A percentile compares a stretch with the other conserved stretches of the same genome.
These are phyloP conservation scores for Chloris gayana DNA, from an alignment of 176 grass and related monocot species.

Conservation along the genomic window DNA sequence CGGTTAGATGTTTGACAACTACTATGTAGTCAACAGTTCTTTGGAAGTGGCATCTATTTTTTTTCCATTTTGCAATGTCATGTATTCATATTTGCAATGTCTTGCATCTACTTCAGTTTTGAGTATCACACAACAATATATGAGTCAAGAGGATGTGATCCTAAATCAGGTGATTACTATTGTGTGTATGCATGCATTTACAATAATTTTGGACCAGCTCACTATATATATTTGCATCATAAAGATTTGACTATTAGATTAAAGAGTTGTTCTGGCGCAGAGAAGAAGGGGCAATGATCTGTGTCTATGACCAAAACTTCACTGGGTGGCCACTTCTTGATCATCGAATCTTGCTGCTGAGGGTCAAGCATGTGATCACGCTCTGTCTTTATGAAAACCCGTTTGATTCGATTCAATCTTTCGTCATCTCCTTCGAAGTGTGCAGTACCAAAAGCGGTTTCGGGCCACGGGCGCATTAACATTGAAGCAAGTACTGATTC, in stretches of 20 bases:
- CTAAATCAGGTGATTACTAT: conserved; percentile 28
- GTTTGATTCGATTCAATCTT: conserved; percentile 41
- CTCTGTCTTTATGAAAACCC: conserved; percentile 59
- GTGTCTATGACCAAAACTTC: conserved; percentile 61
- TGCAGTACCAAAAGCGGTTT: conserved; percentile 40
- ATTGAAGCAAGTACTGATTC: conserved; percentile 66
- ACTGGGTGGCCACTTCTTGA: conserved; percentile 68
- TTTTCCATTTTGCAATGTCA: not conserved
- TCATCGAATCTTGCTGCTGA: conserved; percentile 70
- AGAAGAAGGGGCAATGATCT: conserved; percentile 78
- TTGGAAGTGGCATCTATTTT: not conserved
- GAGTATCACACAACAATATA: conserved; percentile 8
- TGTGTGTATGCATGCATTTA: conserved; percentile 29
- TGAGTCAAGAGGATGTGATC: conserved; percentile 31
- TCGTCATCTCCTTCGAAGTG: conserved; percentile 44
- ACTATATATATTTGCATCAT: conserved; percentile 36
- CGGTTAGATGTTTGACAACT: not conserved
- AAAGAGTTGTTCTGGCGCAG: conserved; percentile 52
- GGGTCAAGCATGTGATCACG: conserved; percentile 60
- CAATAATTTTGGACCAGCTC: conserved; percentile 16
- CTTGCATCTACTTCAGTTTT: conserved; percentile 22
- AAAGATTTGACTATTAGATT: conserved; percentile 60
- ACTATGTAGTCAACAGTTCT: not conserved
- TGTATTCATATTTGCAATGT: not conserved
- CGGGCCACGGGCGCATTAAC: conserved; percentile 65